phyloP scores from a whole-genome alignment of 805 yeast genomes.

The Yamadazyma takamatsuzukensis region DNA sequence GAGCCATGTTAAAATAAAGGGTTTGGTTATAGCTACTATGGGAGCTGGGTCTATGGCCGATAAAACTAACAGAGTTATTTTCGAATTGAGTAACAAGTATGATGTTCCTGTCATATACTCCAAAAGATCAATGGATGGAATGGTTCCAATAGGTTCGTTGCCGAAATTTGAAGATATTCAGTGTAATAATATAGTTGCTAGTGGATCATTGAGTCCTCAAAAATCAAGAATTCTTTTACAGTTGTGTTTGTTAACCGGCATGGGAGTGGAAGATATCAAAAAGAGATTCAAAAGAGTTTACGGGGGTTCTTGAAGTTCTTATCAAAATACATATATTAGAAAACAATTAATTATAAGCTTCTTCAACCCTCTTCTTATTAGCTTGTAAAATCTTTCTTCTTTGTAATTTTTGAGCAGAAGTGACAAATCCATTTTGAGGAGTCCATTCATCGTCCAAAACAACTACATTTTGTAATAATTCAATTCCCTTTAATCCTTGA shows the following conservation, averaged over 20 bases:
- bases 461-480: slow-evolving; percentile 74
- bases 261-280: slow-evolving; percentile 37
- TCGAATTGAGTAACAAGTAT: slow-evolving; percentile 31
- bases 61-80: slow-evolving; percentile 42
- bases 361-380: slow-evolving; percentile 64
- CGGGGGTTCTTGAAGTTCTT: slow-evolving; percentile 36
- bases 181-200: slow-evolving; percentile 47
- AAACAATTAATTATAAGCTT: slow-evolving; percentile 41
- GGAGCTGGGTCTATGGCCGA: slow-evolving; percentile 68
- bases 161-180: slow-evolving; percentile 19
- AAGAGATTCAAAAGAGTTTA: slow-evolving; percentile 49
- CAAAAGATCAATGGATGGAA: slow-evolving; percentile 67
- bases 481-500: slow-evolving; percentile 83
- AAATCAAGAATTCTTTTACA: slow-evolving; percentile 58
- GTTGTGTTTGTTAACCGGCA: slow-evolving; percentile 45
- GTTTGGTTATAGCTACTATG: slow-evolving; percentile 63
- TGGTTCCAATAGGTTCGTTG: slow-evolving; percentile 55
- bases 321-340: neutral
- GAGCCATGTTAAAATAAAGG: slow-evolving; percentile 43
- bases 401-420: slow-evolving; percentile 95
- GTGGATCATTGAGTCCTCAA: slow-evolving; percentile 66
- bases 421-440: slow-evolving; percentile 89
- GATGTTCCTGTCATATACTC: slow-evolving; percentile 58
- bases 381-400: slow-evolving; percentile 80
- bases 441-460: slow-evolving; percentile 94